phyloP scores from a whole-genome alignment of 169 alveolate genomes.

The Plasmodium vivax region DNA sequence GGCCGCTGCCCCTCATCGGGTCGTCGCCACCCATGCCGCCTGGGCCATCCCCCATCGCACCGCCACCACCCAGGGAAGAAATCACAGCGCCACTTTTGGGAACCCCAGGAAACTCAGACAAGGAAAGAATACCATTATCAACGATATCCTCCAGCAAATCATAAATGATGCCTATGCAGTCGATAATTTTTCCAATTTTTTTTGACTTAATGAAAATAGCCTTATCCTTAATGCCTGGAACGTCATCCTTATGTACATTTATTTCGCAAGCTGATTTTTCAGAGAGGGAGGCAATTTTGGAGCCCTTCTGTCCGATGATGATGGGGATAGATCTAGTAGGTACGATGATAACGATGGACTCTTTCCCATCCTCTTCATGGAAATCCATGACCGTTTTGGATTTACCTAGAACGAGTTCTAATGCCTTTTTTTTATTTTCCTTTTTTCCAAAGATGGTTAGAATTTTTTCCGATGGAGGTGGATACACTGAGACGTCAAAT shows the following conservation, averaged over 20 bases:
- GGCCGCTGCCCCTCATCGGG: neutral
- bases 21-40: neutral
- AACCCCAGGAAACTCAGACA: conserved; percentile 68
- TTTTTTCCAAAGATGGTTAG: conserved; percentile 55
- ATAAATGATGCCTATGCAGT: conserved; percentile 59
- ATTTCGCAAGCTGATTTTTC: conserved; percentile 63
- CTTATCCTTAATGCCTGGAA: conserved; percentile 72
- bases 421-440: conserved; percentile 72
- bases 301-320: conserved; percentile 71
- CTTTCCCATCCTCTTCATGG: conserved; percentile 74
- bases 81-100: neutral
- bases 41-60: neutral
- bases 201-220: conserved; percentile 64
- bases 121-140: conserved; percentile 47
- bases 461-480: conserved; percentile 68
- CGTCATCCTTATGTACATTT: conserved; percentile 71
- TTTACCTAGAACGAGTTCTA: conserved; percentile 54
- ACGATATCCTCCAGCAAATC: conserved; percentile 56
- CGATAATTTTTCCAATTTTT: conserved; percentile 43
- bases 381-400: conserved; percentile 71
- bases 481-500: conserved; percentile 60
- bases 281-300: conserved; percentile 46
- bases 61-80: neutral
- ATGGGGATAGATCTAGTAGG: conserved; percentile 70
- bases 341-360: conserved; percentile 61